Conservation (phyloP, 139 green algal genomes). For the Coelastrella sp. region DNA sequence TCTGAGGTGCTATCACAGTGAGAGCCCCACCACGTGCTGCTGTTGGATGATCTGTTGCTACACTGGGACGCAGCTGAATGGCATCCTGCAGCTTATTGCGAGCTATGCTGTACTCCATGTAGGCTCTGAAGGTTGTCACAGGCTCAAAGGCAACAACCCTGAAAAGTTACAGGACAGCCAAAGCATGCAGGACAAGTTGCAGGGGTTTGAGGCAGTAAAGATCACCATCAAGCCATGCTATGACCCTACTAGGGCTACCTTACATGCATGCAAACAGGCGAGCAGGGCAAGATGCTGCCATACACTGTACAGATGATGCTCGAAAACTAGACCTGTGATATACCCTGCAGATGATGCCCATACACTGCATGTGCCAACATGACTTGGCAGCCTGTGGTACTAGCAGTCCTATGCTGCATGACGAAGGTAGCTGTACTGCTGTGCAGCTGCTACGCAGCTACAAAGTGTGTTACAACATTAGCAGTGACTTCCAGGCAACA, state of each 20-base stretch:
- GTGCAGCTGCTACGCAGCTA: not conserved
- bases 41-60: constrained; percentile 9
- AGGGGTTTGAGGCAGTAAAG: too few relatives aligned
- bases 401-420: too few relatives aligned
- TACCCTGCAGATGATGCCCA: too few relatives aligned
- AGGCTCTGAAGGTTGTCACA: constrained; percentile 79
- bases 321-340: too few relatives aligned
- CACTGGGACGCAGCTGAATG: constrained; percentile 46
- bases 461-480: not conserved
- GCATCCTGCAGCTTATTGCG: constrained; percentile 55
- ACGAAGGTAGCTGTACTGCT: too few relatives aligned
- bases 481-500: not conserved
- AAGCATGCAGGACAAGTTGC: not conserved
- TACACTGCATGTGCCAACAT: too few relatives aligned
- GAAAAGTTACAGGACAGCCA: constrained; percentile 25
- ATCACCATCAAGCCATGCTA: too few relatives aligned
- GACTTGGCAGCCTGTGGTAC: too few relatives aligned
- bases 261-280: too few relatives aligned
- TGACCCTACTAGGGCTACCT: too few relatives aligned
- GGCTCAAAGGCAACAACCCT: constrained; percentile 86
- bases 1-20: constrained; percentile 48
- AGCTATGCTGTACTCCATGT: constrained; percentile 70
- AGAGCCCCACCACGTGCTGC: not conserved
- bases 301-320: too few relatives aligned
- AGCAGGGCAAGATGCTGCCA: too few relatives aligned